These are phyloP conservation scores for Fomitopsis palustris DNA, from an alignment of 1,284 basidiomycete genomes.

Conservation along the genomic window DNA sequence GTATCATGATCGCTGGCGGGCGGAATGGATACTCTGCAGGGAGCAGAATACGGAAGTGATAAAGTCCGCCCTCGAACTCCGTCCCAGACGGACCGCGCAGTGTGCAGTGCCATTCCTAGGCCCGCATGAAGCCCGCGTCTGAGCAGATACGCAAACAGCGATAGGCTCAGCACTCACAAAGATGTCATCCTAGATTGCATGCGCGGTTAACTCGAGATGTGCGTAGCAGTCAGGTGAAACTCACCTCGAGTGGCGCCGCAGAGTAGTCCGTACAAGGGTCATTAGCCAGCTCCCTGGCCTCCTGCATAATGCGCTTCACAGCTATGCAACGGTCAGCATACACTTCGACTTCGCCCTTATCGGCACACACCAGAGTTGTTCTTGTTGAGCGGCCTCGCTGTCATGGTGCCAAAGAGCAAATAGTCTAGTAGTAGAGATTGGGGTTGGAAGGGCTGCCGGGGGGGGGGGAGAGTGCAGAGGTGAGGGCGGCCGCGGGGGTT, in stretches of 20 bases:
- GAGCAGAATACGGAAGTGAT: conserved; percentile 89
- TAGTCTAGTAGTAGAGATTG: not conserved
- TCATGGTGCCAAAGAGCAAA: conserved; percentile 1
- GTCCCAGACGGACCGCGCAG: conserved; percentile 84
- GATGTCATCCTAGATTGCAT: conserved; percentile 62
- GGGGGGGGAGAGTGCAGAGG: not conserved
- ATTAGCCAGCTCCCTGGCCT: conserved; percentile 83
- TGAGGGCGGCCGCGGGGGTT: too few relatives aligned
- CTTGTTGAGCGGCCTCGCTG: conserved; percentile 56
- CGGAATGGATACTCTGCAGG: conserved; percentile 94
- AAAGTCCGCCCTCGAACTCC: conserved; percentile 88
- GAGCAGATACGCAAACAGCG: not conserved
- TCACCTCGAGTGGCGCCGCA: conserved; percentile 85
- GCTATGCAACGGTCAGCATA: conserved; percentile 34
- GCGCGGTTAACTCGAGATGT: conserved; percentile 9
- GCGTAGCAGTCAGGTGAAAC: conserved; percentile 19
- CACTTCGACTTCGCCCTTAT: too few relatives aligned
- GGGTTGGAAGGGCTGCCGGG: conserved; percentile 1
- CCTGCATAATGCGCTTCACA: conserved; percentile 95
- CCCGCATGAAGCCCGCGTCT: conserved; percentile 24
- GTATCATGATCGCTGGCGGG: conserved; percentile 90
- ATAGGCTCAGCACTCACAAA: conserved; percentile 52
- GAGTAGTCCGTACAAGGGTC: conserved; percentile 82
- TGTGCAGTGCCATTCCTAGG: conserved; percentile 96
- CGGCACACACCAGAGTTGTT: conserved; percentile 72